A percentile compares a stretch with the other conserved stretches of the same genome.
These are phyloP conservation scores for Trametes cingulata DNA, from an alignment of 768 basidiomycete genomes.

Conservation along the genomic window DNA sequence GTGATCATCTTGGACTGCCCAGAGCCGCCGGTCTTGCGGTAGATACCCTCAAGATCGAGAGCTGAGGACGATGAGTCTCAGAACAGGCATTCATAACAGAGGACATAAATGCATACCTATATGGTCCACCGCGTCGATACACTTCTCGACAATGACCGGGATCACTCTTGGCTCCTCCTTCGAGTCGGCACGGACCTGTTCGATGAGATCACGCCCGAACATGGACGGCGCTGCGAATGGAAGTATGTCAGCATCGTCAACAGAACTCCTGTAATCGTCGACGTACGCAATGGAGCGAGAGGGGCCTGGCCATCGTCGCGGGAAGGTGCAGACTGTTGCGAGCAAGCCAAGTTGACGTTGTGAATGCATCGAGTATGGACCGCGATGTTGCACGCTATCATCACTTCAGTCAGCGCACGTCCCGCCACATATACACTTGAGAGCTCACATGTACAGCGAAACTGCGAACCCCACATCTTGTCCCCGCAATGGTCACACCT, in stretches of 20 bases:
- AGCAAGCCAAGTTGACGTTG: constrained; percentile 66
- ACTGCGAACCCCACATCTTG: constrained; percentile 98
- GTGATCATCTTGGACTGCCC: constrained; percentile 92
- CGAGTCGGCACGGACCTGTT: constrained; percentile 76
- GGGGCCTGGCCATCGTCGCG: constrained; percentile 33
- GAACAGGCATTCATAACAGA: no score
- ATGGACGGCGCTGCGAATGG: constrained; percentile 71
- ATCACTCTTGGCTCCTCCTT: constrained; percentile 61
- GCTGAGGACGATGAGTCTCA: constrained; percentile 43
- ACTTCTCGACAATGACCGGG: constrained; percentile 92
- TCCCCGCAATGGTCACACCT: constrained; percentile 96
- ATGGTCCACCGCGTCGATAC: constrained; percentile 90
- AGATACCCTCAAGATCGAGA: constrained; percentile 96
- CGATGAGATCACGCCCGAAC: constrained; percentile 87
- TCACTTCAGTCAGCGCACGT: neutral
- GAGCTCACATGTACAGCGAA: constrained; percentile 81
- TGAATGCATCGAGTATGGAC: constrained; percentile 87
- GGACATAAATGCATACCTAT: constrained; percentile 57
- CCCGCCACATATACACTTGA: neutral
- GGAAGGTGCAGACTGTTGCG: constrained; percentile 44
- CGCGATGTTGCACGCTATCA: constrained; percentile 75
- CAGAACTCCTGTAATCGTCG: neutral
- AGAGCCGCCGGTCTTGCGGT: constrained; percentile 95
- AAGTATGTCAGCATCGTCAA: constrained; percentile 9
- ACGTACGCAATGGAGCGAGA: constrained; percentile 36